Conservation (phyloP, 768 basidiomycete genomes). For the Russula sp. region DNA sequence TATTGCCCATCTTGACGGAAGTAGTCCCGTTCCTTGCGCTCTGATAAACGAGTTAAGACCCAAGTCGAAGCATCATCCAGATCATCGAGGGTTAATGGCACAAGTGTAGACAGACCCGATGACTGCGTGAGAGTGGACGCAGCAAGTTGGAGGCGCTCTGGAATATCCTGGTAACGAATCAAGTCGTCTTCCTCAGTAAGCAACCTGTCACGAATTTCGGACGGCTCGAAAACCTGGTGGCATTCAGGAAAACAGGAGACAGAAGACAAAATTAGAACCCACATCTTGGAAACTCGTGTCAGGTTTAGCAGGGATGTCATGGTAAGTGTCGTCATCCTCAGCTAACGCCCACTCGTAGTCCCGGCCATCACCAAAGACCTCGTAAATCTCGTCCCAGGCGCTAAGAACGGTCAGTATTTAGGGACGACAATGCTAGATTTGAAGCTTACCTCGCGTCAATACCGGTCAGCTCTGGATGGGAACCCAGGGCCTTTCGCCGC, state of each 20-base stretch:
- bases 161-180: constrained; percentile 83
- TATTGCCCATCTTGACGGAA: constrained; percentile 58
- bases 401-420: constrained; percentile 34
- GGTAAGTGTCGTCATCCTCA: constrained; percentile 58
- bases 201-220: constrained; percentile 84
- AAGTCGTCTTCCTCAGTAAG: constrained; percentile 91
- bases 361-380: constrained; percentile 93
- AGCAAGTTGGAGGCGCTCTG: constrained; percentile 92
- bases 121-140: constrained; percentile 73
- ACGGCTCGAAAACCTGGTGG: constrained; percentile 89
- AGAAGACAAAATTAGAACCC: constrained; percentile 26
- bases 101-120: constrained; percentile 52
- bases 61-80: constrained; percentile 78
- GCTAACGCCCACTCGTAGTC: constrained; percentile 94
- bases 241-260: constrained; percentile 5
- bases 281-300: constrained; percentile 87
- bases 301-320: constrained; percentile 50
- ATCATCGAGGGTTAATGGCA: constrained; percentile 62
- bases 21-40: constrained; percentile 61
- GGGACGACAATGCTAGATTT: neutral
- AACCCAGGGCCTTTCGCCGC: constrained; percentile 57
- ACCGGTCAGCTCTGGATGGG: constrained; percentile 64
- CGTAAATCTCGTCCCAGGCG: constrained; percentile 92
- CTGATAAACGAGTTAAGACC: constrained; percentile 76
- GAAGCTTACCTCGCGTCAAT: constrained; percentile 76